Conservation (phyloP, 1,284 basidiomycete genomes). For the Calocybe gambosa region DNA sequence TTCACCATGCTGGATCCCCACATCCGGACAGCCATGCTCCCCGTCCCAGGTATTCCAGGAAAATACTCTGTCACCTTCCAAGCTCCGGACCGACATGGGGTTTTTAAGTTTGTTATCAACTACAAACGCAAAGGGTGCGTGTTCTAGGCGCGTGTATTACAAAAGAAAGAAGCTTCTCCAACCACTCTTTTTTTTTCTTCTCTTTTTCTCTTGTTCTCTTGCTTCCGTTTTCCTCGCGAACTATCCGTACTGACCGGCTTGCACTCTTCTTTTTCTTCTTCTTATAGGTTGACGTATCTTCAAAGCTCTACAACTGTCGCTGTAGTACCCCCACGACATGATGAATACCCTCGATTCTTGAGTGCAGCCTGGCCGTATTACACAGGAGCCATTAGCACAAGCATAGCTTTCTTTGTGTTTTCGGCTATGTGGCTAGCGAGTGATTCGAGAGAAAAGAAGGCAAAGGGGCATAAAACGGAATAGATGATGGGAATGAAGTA, state of each 20-base stretch:
- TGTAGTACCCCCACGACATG: constrained; percentile 90
- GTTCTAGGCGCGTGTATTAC: too few relatives aligned
- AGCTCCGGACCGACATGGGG: constrained; percentile 92
- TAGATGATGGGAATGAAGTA: too few relatives aligned
- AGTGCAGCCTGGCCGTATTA: constrained; percentile 96
- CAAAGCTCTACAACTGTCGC: constrained; percentile 73
- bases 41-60: constrained; percentile 49
- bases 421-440: constrained; percentile 80
- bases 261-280: too few relatives aligned
- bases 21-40: constrained; percentile 67
- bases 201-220: too few relatives aligned
- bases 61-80: constrained; percentile 78
- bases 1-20: constrained; percentile 99
- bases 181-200: too few relatives aligned
- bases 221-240: too few relatives aligned
- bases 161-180: too few relatives aligned
- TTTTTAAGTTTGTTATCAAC: constrained; percentile 92
- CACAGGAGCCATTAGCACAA: constrained; percentile 81
- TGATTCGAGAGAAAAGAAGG: constrained; percentile 55
- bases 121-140: constrained; percentile 83
- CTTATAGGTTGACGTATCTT: constrained; percentile 52
- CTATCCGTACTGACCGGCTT: too few relatives aligned
- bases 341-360: constrained; percentile 92
- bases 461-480: constrained; percentile 41
- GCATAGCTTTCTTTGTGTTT: constrained; percentile 80